phyloP scores from a whole-genome alignment of 2,329 filamentous ascomycete species.

The Penicillium sp. region DNA sequence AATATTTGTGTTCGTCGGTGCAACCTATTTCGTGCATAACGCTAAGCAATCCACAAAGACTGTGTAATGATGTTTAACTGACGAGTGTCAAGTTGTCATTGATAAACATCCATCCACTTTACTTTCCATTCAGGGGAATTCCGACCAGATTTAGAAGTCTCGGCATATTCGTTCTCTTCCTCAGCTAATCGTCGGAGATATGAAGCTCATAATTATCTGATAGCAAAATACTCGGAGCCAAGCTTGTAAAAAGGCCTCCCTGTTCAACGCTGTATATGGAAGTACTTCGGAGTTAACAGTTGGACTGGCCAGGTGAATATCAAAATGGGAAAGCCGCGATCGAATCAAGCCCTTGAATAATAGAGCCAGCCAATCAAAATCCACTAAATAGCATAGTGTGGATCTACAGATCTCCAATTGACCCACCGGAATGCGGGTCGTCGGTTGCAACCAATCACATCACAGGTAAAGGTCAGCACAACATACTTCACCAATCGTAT shows the following conservation, averaged over 20 bases:
- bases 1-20: background rate
- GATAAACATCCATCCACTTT: too few relatives aligned
- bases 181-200: background rate
- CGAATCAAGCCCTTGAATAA: background rate
- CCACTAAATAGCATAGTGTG: background rate
- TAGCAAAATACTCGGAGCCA: background rate
- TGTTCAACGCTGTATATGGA: background rate
- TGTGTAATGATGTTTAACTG: background rate
- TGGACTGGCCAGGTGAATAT: background rate
- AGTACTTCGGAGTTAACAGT: background rate
- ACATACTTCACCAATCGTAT: constrained; percentile 8
- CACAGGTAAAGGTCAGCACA: constrained; percentile 12
- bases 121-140: background rate
- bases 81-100: background rate
- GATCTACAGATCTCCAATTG: background rate
- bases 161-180: background rate
- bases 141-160: background rate
- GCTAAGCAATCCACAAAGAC: background rate
- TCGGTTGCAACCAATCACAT: constrained; percentile 7
- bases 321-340: background rate
- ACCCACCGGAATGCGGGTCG: background rate
- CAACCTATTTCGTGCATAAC: background rate
- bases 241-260: background rate
- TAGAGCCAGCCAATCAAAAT: background rate
- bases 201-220: background rate